Percentiles rank a stretch among this genome's conserved stretches.
phyloP scores from a whole-genome alignment of 306 rosid species.

The Cicer judaicum region DNA sequence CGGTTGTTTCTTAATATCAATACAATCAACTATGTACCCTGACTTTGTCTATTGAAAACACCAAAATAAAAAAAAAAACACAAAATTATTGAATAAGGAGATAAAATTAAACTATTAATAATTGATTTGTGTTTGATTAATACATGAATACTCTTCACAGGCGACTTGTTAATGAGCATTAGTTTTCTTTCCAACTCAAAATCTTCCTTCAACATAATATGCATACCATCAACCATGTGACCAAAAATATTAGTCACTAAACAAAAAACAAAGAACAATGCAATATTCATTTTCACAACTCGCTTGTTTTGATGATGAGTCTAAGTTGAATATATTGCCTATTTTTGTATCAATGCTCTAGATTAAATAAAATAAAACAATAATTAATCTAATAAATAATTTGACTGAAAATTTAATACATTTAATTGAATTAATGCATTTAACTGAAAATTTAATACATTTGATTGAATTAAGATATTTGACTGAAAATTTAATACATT shows the following conservation, averaged over 20 bases:
- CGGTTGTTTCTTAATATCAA: conserved; percentile 34
- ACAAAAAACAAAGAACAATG: background rate
- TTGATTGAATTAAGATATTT: no score
- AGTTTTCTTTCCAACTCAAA: conserved; percentile 32
- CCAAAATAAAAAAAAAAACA: background rate
- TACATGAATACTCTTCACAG: conserved; percentile 34
- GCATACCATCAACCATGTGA: background rate
- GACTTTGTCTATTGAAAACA: conserved; percentile 11
- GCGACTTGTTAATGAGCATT: conserved; percentile 24
- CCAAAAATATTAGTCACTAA: background rate
- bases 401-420: no score
- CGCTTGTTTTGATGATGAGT: background rate
- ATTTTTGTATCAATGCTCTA: background rate
- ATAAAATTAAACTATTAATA: background rate
- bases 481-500: no score
- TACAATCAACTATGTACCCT: conserved; percentile 18
- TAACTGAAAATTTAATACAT: no score
- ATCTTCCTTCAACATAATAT: background rate
- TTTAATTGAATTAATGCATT: no score
- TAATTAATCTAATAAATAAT: no score
- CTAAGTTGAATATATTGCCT: background rate
- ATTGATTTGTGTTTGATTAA: background rate
- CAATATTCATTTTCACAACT: background rate
- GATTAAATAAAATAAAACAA: no score
- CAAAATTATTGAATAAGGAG: background rate